phyloP scores from a whole-genome alignment of 805 yeast genomes.

The Debaryomyces prosopidis region DNA sequence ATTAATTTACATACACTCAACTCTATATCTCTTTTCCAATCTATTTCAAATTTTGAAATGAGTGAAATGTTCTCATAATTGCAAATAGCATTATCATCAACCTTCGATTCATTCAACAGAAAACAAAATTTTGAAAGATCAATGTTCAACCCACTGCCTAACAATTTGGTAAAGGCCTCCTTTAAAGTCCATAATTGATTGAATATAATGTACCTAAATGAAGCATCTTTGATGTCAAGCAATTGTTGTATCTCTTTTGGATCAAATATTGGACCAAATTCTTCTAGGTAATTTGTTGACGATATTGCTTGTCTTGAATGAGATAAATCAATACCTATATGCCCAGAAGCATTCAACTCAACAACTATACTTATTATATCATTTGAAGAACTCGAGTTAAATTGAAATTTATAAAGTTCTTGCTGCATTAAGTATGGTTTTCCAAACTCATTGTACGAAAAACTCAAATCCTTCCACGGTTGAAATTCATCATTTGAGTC shows the following conservation, averaged over 20 bases:
- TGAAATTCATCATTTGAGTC: constrained; percentile 9
- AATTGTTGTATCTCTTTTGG: constrained; percentile 34
- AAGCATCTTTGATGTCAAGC: constrained; percentile 8
- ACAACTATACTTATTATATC: constrained; percentile 49
- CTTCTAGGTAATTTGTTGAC: constrained; percentile 25
- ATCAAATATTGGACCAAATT: constrained; percentile 46
- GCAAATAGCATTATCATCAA: neutral
- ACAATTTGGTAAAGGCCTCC: constrained; percentile 69
- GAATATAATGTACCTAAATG: constrained; percentile 33
- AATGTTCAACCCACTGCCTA: constrained; percentile 56
- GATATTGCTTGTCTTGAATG: constrained; percentile 32
- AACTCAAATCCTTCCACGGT: constrained; percentile 23
- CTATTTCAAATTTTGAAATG: neutral
- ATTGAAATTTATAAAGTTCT: constrained; percentile 31
- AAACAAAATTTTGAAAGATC: constrained; percentile 21
- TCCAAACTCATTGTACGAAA: constrained; percentile 46
- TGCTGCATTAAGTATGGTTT: constrained; percentile 48
- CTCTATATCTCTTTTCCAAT: constrained; percentile 10
- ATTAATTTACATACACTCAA: constrained; percentile 7
- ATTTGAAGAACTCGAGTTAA: constrained; percentile 63
- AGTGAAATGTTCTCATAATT: neutral
- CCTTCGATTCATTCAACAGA: neutral
- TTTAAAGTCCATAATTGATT: constrained; percentile 77
- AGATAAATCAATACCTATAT: constrained; percentile 40
- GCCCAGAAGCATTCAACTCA: constrained; percentile 18